phyloP scores from a whole-genome alignment of 345 rosid species.

The Bruguiera parviflora region DNA sequence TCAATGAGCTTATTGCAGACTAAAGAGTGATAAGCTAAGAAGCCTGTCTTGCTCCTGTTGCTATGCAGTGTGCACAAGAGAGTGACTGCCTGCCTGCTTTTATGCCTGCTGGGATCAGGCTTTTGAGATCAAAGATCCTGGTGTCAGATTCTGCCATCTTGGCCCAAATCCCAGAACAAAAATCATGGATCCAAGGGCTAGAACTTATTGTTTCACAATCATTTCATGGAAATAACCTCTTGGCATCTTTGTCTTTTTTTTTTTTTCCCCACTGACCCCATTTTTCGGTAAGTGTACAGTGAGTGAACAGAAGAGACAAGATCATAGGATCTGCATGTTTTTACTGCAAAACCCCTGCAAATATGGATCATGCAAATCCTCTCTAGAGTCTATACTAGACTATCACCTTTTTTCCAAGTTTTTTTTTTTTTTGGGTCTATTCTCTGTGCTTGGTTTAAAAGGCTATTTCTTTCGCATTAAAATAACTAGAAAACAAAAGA shows the following conservation, averaged over 20 bases:
- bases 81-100: neutral
- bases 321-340: slow-evolving; percentile 40
- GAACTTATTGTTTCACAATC: neutral
- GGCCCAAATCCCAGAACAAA: neutral
- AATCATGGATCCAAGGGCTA: slow-evolving; percentile 11
- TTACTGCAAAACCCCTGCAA: slow-evolving; percentile 25
- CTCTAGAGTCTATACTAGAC: neutral
- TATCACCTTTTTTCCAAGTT: neutral
- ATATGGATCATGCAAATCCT: slow-evolving; percentile 24
- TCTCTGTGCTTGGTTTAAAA: neutral
- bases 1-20: too few relatives aligned
- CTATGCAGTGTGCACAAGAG: neutral
- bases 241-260: neutral
- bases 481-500: slow-evolving; percentile 10
- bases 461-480: neutral
- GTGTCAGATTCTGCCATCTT: slow-evolving; percentile 12
- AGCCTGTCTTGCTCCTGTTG: too few relatives aligned
- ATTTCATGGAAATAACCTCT: neutral
- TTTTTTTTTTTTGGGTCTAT: neutral
- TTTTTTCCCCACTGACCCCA: neutral
- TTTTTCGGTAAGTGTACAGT: neutral
- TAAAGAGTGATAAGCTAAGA: too few relatives aligned
- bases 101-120: neutral
- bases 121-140: neutral
- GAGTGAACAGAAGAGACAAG: slow-evolving; percentile 11